Conservation (phyloP, 1,139 yeast genomes). For the Kodamaea suecica region DNA sequence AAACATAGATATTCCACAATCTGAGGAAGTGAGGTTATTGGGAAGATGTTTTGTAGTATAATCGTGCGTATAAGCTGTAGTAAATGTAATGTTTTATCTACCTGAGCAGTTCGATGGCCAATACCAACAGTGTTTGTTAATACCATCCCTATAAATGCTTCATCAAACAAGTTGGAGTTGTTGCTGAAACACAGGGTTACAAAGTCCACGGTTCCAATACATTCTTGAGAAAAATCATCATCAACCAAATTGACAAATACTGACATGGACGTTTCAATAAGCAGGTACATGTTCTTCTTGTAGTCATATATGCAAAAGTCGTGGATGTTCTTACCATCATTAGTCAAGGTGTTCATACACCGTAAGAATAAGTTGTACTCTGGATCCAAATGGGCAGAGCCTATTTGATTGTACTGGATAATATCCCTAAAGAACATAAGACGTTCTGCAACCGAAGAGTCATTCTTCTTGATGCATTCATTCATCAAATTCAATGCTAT, state of each 20-base stretch:
- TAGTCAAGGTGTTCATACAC: slow-evolving; percentile 54
- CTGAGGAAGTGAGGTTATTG: slow-evolving; percentile 34
- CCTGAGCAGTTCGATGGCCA: slow-evolving; percentile 43
- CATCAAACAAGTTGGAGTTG: slow-evolving; percentile 47
- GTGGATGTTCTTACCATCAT: slow-evolving; percentile 58
- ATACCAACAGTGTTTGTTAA: slow-evolving; percentile 34
- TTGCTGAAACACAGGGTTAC: slow-evolving; percentile 46
- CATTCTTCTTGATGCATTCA: slow-evolving; percentile 56
- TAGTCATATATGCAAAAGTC: slow-evolving; percentile 53
- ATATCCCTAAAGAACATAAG: slow-evolving; percentile 62
- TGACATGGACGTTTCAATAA: slow-evolving; percentile 19
- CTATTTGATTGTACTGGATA: slow-evolving; percentile 38
- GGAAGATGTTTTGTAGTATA: slow-evolving; percentile 48
- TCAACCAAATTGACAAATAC: not conserved
- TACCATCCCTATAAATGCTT: slow-evolving; percentile 32
- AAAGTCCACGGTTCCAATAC: slow-evolving; percentile 32
- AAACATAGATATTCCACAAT: slow-evolving; percentile 49
- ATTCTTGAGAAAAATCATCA: slow-evolving; percentile 4
- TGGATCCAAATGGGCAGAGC: slow-evolving; percentile 35
- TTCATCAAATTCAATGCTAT: slow-evolving; percentile 53
- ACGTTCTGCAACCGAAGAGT: slow-evolving; percentile 42
- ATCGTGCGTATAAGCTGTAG: slow-evolving; percentile 47
- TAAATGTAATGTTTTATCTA: slow-evolving; percentile 37
- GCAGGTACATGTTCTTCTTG: slow-evolving; percentile 40
- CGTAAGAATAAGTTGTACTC: slow-evolving; percentile 52